Conservation (phyloP, 2,329 filamentous ascomycete species). For the Huntiella moniliformis region DNA sequence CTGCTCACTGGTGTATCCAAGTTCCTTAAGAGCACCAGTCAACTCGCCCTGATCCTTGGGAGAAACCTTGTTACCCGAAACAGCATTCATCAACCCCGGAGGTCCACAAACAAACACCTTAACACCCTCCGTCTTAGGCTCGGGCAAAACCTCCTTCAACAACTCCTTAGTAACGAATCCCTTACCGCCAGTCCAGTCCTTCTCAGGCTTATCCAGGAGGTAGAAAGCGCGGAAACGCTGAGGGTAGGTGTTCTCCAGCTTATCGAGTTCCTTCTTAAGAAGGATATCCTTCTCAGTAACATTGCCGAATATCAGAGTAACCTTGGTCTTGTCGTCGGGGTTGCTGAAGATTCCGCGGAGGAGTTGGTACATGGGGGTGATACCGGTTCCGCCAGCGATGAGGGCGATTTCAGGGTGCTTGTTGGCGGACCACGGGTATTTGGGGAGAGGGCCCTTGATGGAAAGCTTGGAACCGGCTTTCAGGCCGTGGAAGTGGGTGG, state of each 20-base stretch:
- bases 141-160: constrained; percentile 83
- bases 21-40: constrained; percentile 58
- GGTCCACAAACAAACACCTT: constrained; percentile 96
- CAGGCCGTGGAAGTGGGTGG: constrained; percentile 69
- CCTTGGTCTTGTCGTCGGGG: constrained; percentile 91
- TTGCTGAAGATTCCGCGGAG: constrained; percentile 84
- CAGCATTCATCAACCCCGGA: constrained; percentile 79
- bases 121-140: constrained; percentile 78
- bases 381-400: constrained; percentile 88
- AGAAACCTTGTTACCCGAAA: constrained; percentile 77
- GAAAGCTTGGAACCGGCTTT: constrained; percentile 63
- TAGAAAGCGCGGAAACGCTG: constrained; percentile 93
- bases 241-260: constrained; percentile 88
- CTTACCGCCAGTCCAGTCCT: constrained; percentile 57
- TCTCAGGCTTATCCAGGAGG: constrained; percentile 66
- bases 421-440: constrained; percentile 78
- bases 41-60: constrained; percentile 91
- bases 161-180: constrained; percentile 81
- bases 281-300: constrained; percentile 78
- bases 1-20: constrained; percentile 54
- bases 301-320: constrained; percentile 89
- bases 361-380: constrained; percentile 97
- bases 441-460: constrained; percentile 89
- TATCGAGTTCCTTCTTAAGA: constrained; percentile 63
- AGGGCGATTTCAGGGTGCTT: constrained; percentile 81